These are phyloP conservation scores for Fusarium sp. DNA, from an alignment of 2,329 filamentous ascomycete genomes.

Conservation along the genomic window DNA sequence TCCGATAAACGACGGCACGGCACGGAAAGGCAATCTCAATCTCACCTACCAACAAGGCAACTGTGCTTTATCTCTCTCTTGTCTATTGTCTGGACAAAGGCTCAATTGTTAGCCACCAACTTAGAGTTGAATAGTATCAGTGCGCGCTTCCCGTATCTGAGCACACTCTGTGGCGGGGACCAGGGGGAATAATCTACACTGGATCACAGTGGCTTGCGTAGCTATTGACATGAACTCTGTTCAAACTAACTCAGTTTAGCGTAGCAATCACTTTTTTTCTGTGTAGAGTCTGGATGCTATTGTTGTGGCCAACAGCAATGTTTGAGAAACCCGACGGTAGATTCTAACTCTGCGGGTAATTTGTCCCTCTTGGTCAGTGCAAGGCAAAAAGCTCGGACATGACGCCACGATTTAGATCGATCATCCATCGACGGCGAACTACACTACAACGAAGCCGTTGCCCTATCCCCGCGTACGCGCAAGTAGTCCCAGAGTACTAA, in stretches of 20 bases:
- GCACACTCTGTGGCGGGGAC: not conserved
- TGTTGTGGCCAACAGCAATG: too few species aligned
- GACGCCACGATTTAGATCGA: constrained; percentile 12
- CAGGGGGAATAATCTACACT: not conserved
- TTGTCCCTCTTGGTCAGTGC: not conserved
- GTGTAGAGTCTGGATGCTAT: not conserved
- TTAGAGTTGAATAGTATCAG: not conserved
- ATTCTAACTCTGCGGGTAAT: not conserved
- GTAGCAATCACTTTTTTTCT: not conserved
- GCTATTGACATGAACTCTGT: constrained; percentile 3
- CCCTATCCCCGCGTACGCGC: constrained; percentile 1
- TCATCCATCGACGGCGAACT: not conserved
- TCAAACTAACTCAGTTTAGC: not conserved
- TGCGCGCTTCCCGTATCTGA: not conserved
- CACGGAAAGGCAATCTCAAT: constrained; percentile 3
- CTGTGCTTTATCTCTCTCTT: not conserved
- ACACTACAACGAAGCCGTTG: constrained; percentile 1
- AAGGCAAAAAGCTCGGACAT: not conserved
- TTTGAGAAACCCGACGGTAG: not conserved
- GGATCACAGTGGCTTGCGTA: constrained; percentile 6
- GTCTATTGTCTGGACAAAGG: not conserved
- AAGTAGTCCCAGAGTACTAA: too few species aligned
- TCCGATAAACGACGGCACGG: not conserved
- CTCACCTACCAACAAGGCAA: not conserved
- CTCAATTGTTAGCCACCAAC: not conserved